Conservation (phyloP, 2,329 filamentous ascomycete genomes). For the Xylaria sp. region DNA sequence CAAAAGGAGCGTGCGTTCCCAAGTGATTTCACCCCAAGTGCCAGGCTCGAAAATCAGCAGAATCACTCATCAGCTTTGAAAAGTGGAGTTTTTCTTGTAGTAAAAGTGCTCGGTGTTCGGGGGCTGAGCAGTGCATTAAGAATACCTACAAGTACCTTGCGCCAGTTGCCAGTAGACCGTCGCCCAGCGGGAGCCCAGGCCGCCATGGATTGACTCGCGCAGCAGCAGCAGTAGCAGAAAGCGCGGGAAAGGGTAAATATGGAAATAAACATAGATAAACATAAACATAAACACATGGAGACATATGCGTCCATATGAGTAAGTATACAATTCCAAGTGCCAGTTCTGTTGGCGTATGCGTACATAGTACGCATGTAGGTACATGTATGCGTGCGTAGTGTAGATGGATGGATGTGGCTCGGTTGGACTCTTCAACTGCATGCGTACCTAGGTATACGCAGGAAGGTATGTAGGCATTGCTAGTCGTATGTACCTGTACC, state of each 20-base stretch:
- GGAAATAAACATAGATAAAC: slow-evolving; percentile 13
- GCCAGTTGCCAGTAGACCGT: slow-evolving; percentile 3
- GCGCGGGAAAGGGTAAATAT: slow-evolving; percentile 14
- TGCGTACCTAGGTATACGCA: too few relatives aligned
- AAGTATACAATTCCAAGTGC: not conserved
- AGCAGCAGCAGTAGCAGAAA: slow-evolving; percentile 6
- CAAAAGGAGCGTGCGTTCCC: not conserved
- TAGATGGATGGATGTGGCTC: not conserved
- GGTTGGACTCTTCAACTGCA: not conserved
- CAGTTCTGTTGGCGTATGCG: not conserved
- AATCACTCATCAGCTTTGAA: not conserved
- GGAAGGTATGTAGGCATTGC: too few relatives aligned
- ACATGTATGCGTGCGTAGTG: not conserved
- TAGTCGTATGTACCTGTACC: not conserved
- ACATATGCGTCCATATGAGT: too few relatives aligned
- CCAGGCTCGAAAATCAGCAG: not conserved
- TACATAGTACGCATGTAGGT: not conserved
- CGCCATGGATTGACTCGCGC: slow-evolving; percentile 18
- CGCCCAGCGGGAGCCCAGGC: slow-evolving; percentile 8
- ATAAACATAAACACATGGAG: too few relatives aligned
- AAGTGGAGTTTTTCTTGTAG: not conserved
- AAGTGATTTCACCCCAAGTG: too few relatives aligned
- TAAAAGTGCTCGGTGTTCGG: not conserved
- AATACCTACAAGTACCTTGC: not conserved
- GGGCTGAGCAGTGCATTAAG: not conserved